A percentile compares a stretch with the other conserved stretches of the same genome.
phyloP scores from a whole-genome alignment of 2,329 filamentous ascomycete species.

The Fusarium annulatum region DNA sequence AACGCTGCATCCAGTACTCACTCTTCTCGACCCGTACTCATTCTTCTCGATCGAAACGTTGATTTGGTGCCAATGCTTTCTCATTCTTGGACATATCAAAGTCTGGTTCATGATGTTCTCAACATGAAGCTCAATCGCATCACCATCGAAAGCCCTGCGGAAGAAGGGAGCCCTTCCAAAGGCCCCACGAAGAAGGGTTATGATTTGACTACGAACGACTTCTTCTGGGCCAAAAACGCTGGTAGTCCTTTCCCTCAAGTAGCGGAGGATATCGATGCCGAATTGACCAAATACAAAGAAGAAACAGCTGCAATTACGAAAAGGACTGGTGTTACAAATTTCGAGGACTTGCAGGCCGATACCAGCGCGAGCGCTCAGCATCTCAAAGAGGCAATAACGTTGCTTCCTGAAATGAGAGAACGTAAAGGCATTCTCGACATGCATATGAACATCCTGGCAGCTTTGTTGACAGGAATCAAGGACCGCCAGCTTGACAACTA shows the following conservation, averaged over 20 bases:
- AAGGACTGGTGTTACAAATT: slow-evolving; percentile 90
- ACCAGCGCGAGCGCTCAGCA: slow-evolving; percentile 91
- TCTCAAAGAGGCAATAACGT: slow-evolving; percentile 92
- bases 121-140: slow-evolving; percentile 84
- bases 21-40: slow-evolving; percentile 84
- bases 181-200: slow-evolving; percentile 88
- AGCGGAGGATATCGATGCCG: slow-evolving; percentile 93
- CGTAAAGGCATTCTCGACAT: slow-evolving; percentile 94
- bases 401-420: slow-evolving; percentile 90
- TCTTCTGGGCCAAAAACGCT: slow-evolving; percentile 96
- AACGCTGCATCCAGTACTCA: slow-evolving; percentile 67
- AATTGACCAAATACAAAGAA: slow-evolving; percentile 94
- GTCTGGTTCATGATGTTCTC: slow-evolving; percentile 76
- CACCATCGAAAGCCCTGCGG: slow-evolving; percentile 84
- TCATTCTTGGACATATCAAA: slow-evolving; percentile 87
- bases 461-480: slow-evolving; percentile 82
- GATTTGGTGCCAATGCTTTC: slow-evolving; percentile 99
- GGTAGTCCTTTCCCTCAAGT: slow-evolving; percentile 93
- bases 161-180: slow-evolving; percentile 79
- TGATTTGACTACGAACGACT: slow-evolving; percentile 89
- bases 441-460: slow-evolving; percentile 98
- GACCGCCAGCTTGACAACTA: slow-evolving; percentile 95
- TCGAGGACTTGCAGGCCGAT: slow-evolving; percentile 93
- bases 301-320: slow-evolving; percentile 94
- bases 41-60: slow-evolving; percentile 94